These are phyloP conservation scores for Fusarium sp. DNA, from an alignment of 2,329 filamentous ascomycete species.

Conservation along the genomic window DNA sequence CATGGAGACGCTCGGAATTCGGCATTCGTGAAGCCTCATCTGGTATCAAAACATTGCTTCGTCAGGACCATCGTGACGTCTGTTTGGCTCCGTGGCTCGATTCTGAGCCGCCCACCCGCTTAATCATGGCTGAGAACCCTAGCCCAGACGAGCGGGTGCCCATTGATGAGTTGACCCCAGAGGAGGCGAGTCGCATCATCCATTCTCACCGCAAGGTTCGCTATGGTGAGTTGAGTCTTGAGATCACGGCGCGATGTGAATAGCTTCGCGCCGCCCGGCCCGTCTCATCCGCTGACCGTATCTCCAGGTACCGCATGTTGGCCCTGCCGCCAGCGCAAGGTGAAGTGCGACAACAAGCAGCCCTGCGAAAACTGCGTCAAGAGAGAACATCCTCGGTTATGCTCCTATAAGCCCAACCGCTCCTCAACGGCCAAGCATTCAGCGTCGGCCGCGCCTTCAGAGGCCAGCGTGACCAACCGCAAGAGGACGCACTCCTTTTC, in stretches of 20 bases:
- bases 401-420: constrained; percentile 74
- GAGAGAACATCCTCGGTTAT: constrained; percentile 72
- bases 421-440: constrained; percentile 53
- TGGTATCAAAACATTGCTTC: constrained; percentile 43
- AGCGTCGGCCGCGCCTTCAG: constrained; percentile 42
- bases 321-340: constrained; percentile 76
- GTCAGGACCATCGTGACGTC: constrained; percentile 34
- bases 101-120: constrained; percentile 37
- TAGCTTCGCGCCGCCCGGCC: constrained; percentile 19
- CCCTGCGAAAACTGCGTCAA: constrained; percentile 77
- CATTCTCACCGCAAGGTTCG: constrained; percentile 77
- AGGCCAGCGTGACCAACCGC: constrained; percentile 41
- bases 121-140: constrained; percentile 59
- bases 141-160: constrained; percentile 58
- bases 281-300: constrained; percentile 28
- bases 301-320: constrained; percentile 71
- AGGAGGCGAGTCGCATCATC: constrained; percentile 76
- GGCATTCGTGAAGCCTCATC: constrained; percentile 49
- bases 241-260: constrained; percentile 15
- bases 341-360: constrained; percentile 77
- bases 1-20: constrained; percentile 51
- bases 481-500: constrained; percentile 52
- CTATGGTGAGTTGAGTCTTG: constrained; percentile 64
- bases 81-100: constrained; percentile 42
- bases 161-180: constrained; percentile 70